Conservation (phyloP, 73 alveolate genomes). For the Urostyla sp. region DNA sequence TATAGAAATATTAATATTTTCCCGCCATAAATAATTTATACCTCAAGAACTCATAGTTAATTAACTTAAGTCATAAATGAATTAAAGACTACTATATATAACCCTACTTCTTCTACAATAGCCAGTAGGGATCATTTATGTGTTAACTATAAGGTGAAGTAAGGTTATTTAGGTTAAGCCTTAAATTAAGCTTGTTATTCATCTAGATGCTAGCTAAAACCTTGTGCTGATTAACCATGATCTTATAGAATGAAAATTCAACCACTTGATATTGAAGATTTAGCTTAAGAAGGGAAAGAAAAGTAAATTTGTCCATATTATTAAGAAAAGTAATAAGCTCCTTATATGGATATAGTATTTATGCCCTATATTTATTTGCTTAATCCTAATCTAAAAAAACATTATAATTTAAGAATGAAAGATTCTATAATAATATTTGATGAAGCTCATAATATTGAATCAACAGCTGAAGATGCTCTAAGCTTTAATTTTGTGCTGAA, state of each 20-base stretch:
- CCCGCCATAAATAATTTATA: constrained; percentile 80
- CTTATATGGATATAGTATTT: constrained; percentile 78
- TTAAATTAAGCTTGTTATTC: constrained; percentile 79
- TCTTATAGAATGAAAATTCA: constrained; percentile 32
- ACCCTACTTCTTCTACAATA: constrained; percentile 80
- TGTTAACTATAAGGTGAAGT: constrained; percentile 70
- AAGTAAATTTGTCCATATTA: constrained; percentile 84
- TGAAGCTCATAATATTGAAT: constrained; percentile 94
- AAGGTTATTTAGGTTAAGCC: constrained; percentile 64
- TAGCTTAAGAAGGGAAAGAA: constrained; percentile 59
- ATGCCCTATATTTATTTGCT: constrained; percentile 88
- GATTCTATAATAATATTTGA: constrained; percentile 85
- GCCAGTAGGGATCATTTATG: constrained; percentile 90
- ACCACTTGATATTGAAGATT: constrained; percentile 86
- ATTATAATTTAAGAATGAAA: constrained; percentile 67
- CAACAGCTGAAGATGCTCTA: constrained; percentile 79
- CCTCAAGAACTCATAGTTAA: constrained; percentile 92
- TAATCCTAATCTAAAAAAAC: constrained; percentile 78
- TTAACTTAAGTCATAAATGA: constrained; percentile 82
- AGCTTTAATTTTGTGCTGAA: constrained; percentile 62
- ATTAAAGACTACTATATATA: constrained; percentile 81
- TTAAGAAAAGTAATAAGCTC: constrained; percentile 68
- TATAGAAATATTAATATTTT: constrained; percentile 60
- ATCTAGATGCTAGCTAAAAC: constrained; percentile 51
- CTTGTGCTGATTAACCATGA: constrained; percentile 15